Base-by-base conservation (phyloP, 1,284 basidiomycete species). In the Sparassis latifolia region DNA sequence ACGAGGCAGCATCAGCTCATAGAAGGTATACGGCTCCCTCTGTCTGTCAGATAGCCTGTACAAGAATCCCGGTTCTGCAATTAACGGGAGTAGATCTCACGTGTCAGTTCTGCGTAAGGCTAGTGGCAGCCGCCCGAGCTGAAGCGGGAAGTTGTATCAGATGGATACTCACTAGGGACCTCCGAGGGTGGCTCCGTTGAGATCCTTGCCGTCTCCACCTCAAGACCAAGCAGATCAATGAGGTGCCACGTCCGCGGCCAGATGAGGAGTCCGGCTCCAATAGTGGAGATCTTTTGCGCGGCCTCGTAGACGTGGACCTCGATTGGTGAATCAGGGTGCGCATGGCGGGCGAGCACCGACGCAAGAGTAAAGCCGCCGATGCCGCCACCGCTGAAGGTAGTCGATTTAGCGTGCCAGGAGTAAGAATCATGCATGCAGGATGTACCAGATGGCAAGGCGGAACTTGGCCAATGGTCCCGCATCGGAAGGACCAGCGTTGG, bases 211-310 rank as follows among this genome's bases (percentile, higher is more conserved):
- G 71, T 57, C 33, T 68, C 62, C 10, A 62, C 61, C 39, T 68
- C 64, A 6, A 72, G 53, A 0, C 68, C 69, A 0, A 72, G 60
- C 10, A 60, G 51, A 49, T 69, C 63, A 53, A 72, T 58, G 29
- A 69, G 59, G 12, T 62, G 62, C 68, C 70, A 71, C 1, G 70
- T 70, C 42, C 69, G 63, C 41, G 69, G 67, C 70, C 69, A 72
- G 7, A 72, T 65, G 0, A 64, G 63, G 10, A 72, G 67, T 1
- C 67, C 70, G 2, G 67, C 65, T 1, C 71, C 70, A 29, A 68
- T 61, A 28, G 65, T 63, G 0, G 66, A 66, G 33, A 73, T 64
- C 50, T 69, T 63, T 5, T 65, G 49, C 4, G 62, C 63, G 0
- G 66, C 56, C 53, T 74, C 71, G 44, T 71, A 74, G 28, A 74